Evolutionary conservation across 2,329 filamentous ascomycete species (phyloP).

Genomic region (Exutisphaerella laricina): DNA sequence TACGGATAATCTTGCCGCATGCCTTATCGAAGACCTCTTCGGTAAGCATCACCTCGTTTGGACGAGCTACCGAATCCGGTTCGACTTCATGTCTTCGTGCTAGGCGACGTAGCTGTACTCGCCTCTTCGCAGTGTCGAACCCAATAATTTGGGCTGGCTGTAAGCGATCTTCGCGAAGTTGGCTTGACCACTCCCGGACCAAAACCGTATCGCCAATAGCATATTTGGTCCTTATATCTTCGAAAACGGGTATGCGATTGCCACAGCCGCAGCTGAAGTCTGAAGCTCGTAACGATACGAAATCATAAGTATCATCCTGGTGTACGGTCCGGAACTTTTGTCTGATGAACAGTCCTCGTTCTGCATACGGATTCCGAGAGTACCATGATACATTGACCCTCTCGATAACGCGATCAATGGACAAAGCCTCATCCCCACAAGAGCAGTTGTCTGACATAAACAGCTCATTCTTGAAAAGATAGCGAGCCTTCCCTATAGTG

Average conservation of each 20-base stretch:
- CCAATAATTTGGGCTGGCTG: conserved; percentile 58
- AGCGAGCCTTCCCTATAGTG: conserved; percentile 60
- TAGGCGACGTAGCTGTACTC: conserved; percentile 17
- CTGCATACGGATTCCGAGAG: conserved; percentile 43
- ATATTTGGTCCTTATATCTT: conserved; percentile 32
- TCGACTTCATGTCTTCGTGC: conserved; percentile 1
- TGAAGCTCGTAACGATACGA: conserved; percentile 51
- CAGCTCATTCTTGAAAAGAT: conserved; percentile 66
- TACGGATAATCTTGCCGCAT: conserved; percentile 44
- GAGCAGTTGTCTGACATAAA: conserved; percentile 74
- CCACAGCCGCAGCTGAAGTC: conserved; percentile 46
- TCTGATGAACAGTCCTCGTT: conserved; percentile 59
- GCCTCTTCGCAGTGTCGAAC: conserved; percentile 34
- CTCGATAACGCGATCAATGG: conserved; percentile 51
- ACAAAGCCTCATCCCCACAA: conserved; percentile 52
- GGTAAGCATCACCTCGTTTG: conserved; percentile 58
- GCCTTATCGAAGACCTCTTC: conserved; percentile 36
- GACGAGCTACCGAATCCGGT: conserved; percentile 26
- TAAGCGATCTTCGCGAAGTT: conserved; percentile 36
- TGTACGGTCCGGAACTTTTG: conserved; percentile 58
- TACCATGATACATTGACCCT: conserved; percentile 55
- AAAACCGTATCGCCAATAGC: conserved; percentile 58
- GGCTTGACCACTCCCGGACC: conserved; percentile 21
- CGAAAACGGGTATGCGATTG: conserved; percentile 16
- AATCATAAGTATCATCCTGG: conserved; percentile 48